These are phyloP conservation scores for Alternaria rosae DNA, from an alignment of 2,329 filamentous ascomycete species.

Conservation along the genomic window DNA sequence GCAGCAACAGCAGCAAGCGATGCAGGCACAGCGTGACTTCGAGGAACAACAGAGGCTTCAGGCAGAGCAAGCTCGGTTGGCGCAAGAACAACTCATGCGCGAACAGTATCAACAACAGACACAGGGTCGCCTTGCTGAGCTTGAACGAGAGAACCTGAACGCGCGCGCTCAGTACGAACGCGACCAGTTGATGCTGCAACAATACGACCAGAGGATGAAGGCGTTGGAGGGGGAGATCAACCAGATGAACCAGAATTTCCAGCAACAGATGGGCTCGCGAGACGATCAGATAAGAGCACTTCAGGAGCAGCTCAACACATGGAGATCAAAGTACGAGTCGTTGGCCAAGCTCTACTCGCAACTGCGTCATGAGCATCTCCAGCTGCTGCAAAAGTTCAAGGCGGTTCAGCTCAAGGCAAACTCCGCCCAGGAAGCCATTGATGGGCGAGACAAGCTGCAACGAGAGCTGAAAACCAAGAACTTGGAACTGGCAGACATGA, in stretches of 20 bases:
- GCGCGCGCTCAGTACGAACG: conserved; percentile 94
- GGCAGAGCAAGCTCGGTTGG: conserved; percentile 86
- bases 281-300: conserved; percentile 93
- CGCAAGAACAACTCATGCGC: conserved; percentile 86
- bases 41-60: conserved; percentile 91
- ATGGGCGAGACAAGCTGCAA: conserved; percentile 91
- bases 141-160: conserved; percentile 94
- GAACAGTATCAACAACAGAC: conserved; percentile 95
- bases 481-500: conserved; percentile 98
- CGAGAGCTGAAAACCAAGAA: conserved; percentile 99
- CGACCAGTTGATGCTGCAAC: conserved; percentile 96
- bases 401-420: conserved; percentile 93
- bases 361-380: conserved; percentile 90
- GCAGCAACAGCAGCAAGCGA: conserved; percentile 80
- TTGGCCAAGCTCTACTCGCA: conserved; percentile 97
- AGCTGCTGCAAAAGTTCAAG: conserved; percentile 96
- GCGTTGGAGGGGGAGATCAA: conserved; percentile 85
- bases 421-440: conserved; percentile 95
- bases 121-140: conserved; percentile 91
- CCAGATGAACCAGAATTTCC: conserved; percentile 82
- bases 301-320: conserved; percentile 97
- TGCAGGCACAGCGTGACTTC: conserved; percentile 92
- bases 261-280: conserved; percentile 85
- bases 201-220: conserved; percentile 94
- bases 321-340: conserved; percentile 96